A percentile compares a stretch with the other conserved stretches of the same genome.
phyloP scores from a whole-genome alignment of 495 filamentous ascomycete species.

The Trichodelitschia bisporula region DNA sequence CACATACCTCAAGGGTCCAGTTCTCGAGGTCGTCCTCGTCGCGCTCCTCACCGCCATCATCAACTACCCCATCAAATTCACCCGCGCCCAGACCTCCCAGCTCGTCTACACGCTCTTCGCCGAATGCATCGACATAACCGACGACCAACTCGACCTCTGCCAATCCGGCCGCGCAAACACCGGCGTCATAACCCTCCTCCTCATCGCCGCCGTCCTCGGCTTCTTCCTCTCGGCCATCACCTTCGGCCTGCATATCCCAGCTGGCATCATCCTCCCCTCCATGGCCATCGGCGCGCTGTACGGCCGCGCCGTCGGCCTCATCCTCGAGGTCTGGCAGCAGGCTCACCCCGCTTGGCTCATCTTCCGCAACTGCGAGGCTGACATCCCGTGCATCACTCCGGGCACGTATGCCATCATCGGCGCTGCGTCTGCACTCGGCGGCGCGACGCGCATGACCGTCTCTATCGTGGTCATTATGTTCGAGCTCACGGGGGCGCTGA shows the following conservation, averaged over 20 bases:
- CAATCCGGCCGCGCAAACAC: slow-evolving; percentile 45
- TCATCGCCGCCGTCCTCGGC: slow-evolving; percentile 56
- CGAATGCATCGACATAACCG: slow-evolving; percentile 53
- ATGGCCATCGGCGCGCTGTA: slow-evolving; percentile 88
- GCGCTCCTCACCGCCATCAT: slow-evolving; percentile 62
- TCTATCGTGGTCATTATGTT: slow-evolving; percentile 99
- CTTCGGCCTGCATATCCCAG: slow-evolving; percentile 90
- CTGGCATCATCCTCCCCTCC: slow-evolving; percentile 90
- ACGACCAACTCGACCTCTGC: slow-evolving; percentile 76
- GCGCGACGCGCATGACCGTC: slow-evolving; percentile 88
- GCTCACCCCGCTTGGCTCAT: slow-evolving; percentile 49
- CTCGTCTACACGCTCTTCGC: slow-evolving; percentile 81
- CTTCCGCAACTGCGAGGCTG: slow-evolving; percentile 64
- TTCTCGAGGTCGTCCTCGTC: slow-evolving; percentile 51
- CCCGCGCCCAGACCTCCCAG: slow-evolving; percentile 69
- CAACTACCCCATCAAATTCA: slow-evolving; percentile 88
- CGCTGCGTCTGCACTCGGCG: slow-evolving; percentile 84
- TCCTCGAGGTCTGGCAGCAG: slow-evolving; percentile 72
- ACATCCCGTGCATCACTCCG: slow-evolving; percentile 75
- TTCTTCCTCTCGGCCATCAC: slow-evolving; percentile 73
- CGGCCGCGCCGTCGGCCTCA: slow-evolving; percentile 74
- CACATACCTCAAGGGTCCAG: slow-evolving; percentile 33
- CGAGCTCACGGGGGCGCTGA: slow-evolving; percentile 84
- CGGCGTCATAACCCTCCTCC: slow-evolving; percentile 50
- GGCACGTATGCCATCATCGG: slow-evolving; percentile 94